Evolutionary conservation across 805 yeast genomes (phyloP), one percentile per base, ranked within the genome.

Genomic region (Nakazawaea anatomiae): DNA sequence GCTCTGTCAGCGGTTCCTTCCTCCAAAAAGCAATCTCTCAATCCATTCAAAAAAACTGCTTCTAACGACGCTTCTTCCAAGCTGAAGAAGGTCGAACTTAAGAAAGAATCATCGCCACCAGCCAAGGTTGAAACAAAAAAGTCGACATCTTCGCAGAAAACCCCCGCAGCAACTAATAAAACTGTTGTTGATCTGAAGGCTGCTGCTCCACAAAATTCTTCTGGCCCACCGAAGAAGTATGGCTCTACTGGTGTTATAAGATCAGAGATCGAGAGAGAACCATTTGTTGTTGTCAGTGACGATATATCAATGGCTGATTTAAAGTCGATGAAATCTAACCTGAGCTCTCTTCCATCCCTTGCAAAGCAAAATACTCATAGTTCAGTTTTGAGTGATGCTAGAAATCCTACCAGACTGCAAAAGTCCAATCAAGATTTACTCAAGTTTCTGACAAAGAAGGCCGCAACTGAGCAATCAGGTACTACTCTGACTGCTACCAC

Each of bases 381-480:
- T 8, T 31, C 45, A 27, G 39, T 32, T 12, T 38, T 38, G 18
- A 38, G 40, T 38, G 40, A 38, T 8, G 40, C 40, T 11, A 11
- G 40, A 12, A 38, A 11, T 12, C 40, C 40, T 11, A 12, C 11
- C 40, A 38, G n/a, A 12, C 40, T 38, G n/a, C 10, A 6, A 6
- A 11, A 11, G 10, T 11, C 18, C 5, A 11, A 11, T 1, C 1
- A n/a, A 10, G 44, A 30, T 40, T 39, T 18, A 29, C 46, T 47
- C 39, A 29, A 39, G 41, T 34, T 40, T 39, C 44, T 52, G 46
- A 59, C 62, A 47, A 56, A 50, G 49, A 45, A 46, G 38, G 47
- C 27, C 46, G 29, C 25, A 14, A 32, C 34, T 14, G 25, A 40
- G 42, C 44, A 42, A 29, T 35, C 50, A 11, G 46, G 46, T n/a